Evolutionary conservation across 78 protist genomes (phyloP), one percentile per base, ranked within the genome.

Genomic region (Dictyostelium intermedium): DNA sequence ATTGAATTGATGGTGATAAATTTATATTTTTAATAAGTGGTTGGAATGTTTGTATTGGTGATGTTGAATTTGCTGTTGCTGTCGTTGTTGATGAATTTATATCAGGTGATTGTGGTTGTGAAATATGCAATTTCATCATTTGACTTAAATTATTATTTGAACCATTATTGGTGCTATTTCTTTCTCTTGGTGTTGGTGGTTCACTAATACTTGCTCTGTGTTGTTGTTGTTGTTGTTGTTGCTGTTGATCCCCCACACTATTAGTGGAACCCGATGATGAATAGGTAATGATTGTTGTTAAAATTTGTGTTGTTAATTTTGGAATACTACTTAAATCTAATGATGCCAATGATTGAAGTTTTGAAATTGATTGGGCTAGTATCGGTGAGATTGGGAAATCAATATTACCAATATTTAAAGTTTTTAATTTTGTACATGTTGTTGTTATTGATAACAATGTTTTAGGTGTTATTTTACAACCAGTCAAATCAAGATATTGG

Each of bases 401-500:
- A 5, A 80, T 45, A 13, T 35, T 27, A 2, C 87, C 66, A 13
- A 89, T 61, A 35, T 50, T 63, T 25, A 89, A 73, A 0, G 77
- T 89, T 30, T 74, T 82, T 5, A 89, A 63, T 32, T 63, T 63
- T 18, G 7, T 18, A 34, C 93, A 89, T 20, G 70, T 50, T 14
- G 61, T 30, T 3, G 93, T 89, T 23, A 89, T 80, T 14, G 50
- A 16, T 18, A 20, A 39, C 4, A 89, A 50, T n/a, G 93, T 61
- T 47, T 89, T 89, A 3, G n/a, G 61, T 0, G 39, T 8, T 2
- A 89, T n/a, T 63, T 78, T 63, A 39, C 87, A 83, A 14, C 87
- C 93, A 45, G 93, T 34, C 6, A 80, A n/a, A 66, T 89, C 93
- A 18, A 89, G 56, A 14, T 78, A 80, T 6, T 85, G 47, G 3